Evolutionary conservation across 2,329 filamentous ascomycete species (phyloP), one percentile per base, ranked within the genome.

Genomic region (Cordyceps fumosorosea): DNA sequence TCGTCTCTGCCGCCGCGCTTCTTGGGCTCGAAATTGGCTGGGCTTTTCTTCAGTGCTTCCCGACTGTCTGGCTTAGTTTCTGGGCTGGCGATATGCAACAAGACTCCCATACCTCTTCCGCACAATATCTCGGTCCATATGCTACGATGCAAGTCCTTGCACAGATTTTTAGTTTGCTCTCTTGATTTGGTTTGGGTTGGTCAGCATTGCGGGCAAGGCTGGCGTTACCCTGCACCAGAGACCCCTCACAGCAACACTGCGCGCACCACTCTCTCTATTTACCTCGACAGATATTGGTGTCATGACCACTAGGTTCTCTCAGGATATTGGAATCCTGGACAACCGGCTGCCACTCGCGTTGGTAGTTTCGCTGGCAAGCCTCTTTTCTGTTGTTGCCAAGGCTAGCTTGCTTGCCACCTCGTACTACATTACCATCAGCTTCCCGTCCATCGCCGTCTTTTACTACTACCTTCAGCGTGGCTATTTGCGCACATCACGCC

Each of bases 281-380:
- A 75, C 74, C 0, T 67, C 63, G 3, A 77, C 74, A 0, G 76
- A 79, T 18, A 70, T 69, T 4, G 78, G 78, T 3, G 72, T 72
- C 0, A 75, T 77, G 3, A 69, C 78, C 8, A 80, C 77, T 47
- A 76, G 75, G 61, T 80, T 80, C 64, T 76, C 73, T 10, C 75
- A 80, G 65, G 77, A 80, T 44, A 75, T 79, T 7, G 72, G 75
- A 55, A 72, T 79, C 18, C 66, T 80, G 2, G 78, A 80, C 62
- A 78, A 74, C 32, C 70, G 74, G 56, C 69, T 81, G 3, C 74
- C 77, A 1, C 62, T 72, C 0, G 74, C 74, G 1, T 59, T 79
- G 11, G 67, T 70, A 16, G 67, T 71, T 18, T 65, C 76, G 45
- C 58, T 68, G 14, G 67, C 67, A 40, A 77, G 78, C 48, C 69